Evolutionary conservation across 352 stramenopile genomes (phyloP), one percentile per base, ranked within the genome.

Genomic region (Pythium plurisporium): DNA sequence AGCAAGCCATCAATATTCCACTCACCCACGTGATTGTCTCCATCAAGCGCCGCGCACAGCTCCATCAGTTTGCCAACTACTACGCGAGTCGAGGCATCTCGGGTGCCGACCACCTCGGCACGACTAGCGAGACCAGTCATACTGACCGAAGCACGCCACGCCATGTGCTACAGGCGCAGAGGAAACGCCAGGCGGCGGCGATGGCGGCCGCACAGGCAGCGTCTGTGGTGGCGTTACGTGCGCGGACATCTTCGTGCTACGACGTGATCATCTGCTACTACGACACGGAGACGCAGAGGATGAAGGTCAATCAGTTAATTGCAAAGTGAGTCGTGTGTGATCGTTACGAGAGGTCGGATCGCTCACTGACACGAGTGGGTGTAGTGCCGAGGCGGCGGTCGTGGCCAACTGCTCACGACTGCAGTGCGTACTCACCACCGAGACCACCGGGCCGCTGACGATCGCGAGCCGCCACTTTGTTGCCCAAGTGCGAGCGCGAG

Each of bases 21-120:
- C 55, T 90, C 4, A 64, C 77, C 3, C 79, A 90, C 15, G 75
- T 90, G 14, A 83, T 90, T 42, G 72, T 88, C 12, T 84, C 73
- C 11, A 79, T 90, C 59, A 87, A 90, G 54, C 76, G 79, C 0
- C 73, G 79, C 6, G 64, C 65, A 11, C 79, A 90, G 46, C 65
- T 90, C 51, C 71, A 78, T 48, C 73, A 87, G 43, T 90, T 90
- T 42, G 76, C 79, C 9, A 69, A 66, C 44, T 90, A 86, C 65
- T 90, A 90, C 58, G 63, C 67, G 10, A 82, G 70, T 56, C 74
- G 78, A 17, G 79, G 79, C 8, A 86, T 90, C 48, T 83, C 79
- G 1, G 79, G 79, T 1, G 72, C 79, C 0, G 71, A 81, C 41
- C 67, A 75, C 29, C 49, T 90, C 20, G 72, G 62, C 10, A 47